Conservation (phyloP, 805 yeast species). For the Candida bentonensis region DNA sequence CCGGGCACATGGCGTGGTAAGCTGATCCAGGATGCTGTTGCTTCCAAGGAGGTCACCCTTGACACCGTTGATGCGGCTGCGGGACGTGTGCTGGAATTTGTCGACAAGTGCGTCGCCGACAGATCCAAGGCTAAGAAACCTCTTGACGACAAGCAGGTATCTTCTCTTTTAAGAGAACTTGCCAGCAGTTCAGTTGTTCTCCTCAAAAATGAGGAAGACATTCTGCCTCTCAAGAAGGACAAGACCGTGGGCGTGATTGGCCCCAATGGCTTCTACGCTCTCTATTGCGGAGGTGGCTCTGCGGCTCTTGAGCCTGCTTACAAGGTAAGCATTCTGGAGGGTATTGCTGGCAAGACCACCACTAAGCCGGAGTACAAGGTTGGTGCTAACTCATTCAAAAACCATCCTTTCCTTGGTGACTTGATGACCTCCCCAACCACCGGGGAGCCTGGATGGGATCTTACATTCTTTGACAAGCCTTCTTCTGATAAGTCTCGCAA, state of each 20-base stretch:
- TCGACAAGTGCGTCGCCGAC: constrained; percentile 28
- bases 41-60: constrained; percentile 26
- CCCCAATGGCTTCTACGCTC: constrained; percentile 38
- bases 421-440: constrained; percentile 6
- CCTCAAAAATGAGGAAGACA: constrained; percentile 35
- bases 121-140: constrained; percentile 30
- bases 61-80: constrained; percentile 35
- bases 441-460: constrained; percentile 7
- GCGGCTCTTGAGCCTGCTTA: constrained; percentile 38
- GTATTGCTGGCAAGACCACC: constrained; percentile 22
- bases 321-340: constrained; percentile 34
- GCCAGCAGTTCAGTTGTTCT: constrained; percentile 42
- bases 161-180: constrained; percentile 27
- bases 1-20: constrained; percentile 33
- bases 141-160: constrained; percentile 25
- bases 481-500: background rate
- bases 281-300: constrained; percentile 50
- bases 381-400: constrained; percentile 25
- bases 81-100: constrained; percentile 31
- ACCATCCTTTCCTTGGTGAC: constrained; percentile 23
- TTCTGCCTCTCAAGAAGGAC: constrained; percentile 33
- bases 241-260: constrained; percentile 41
- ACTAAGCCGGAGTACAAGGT: constrained; percentile 19
- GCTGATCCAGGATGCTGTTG: constrained; percentile 30
- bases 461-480: background rate